Evolutionary conservation across 2,329 filamentous ascomycete genomes (phyloP).

Genomic region (Ceratocystis albifundus): DNA sequence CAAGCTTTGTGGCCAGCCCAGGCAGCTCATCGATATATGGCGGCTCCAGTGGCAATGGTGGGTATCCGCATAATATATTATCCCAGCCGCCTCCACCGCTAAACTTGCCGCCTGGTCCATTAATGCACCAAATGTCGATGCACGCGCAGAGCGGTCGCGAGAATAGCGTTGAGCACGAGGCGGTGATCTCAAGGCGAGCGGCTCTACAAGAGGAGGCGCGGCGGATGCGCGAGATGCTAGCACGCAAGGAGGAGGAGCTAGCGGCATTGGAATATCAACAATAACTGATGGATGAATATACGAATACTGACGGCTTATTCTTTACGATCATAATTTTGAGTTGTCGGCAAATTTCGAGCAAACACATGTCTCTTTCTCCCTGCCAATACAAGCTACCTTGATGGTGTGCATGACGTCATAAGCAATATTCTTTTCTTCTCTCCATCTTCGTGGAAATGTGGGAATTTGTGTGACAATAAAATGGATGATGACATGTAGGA

Average conservation of each 20-base stretch:
- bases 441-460: neutral
- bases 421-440: neutral
- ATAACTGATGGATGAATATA: constrained; percentile 20
- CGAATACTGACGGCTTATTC: neutral
- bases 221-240: constrained; percentile 59
- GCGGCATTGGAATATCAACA: constrained; percentile 33
- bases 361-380: neutral
- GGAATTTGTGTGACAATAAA: neutral
- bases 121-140: neutral
- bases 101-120: neutral
- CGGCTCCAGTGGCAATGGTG: neutral
- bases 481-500: neutral
- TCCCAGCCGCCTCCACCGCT: constrained; percentile 14
- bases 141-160: constrained; percentile 11
- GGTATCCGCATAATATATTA: constrained; percentile 4
- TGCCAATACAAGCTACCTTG: neutral
- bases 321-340: neutral
- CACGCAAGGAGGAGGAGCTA: constrained; percentile 63
- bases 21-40: constrained; percentile 7
- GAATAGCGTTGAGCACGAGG: constrained; percentile 19
- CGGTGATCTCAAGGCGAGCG: constrained; percentile 45
- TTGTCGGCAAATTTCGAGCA: neutral
- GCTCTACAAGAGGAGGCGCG: constrained; percentile 63
- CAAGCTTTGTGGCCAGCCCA: constrained; percentile 17
- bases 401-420: neutral